A percentile compares a stretch with the other conserved stretches of the same genome.
phyloP scores from a whole-genome alignment of 225 moss, liverwort and hornwort species.

The Bryum argenteum region DNA sequence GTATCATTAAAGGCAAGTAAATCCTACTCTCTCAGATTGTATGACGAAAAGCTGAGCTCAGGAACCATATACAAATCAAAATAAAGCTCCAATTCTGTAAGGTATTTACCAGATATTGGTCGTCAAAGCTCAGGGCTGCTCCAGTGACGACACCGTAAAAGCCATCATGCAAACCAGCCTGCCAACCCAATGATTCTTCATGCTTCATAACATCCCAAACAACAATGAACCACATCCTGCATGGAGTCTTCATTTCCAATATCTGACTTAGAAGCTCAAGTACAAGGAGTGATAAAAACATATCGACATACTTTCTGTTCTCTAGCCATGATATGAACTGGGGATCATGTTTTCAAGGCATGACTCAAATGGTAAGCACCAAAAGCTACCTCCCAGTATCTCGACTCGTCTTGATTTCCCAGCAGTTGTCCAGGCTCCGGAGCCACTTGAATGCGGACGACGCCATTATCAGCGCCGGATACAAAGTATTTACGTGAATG shows the following conservation, averaged over 20 bases:
- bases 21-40: background rate
- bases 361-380: slow-evolving; percentile 8
- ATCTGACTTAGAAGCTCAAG: background rate
- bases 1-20: too few species aligned
- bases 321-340: background rate
- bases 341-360: background rate
- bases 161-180: slow-evolving; percentile 89
- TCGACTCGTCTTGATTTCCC: slow-evolving; percentile 64
- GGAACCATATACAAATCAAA: slow-evolving; percentile 1
- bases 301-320: background rate
- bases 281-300: background rate
- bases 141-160: slow-evolving; percentile 93
- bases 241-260: slow-evolving; percentile 6
- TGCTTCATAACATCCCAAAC: slow-evolving; percentile 1
- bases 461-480: slow-evolving; percentile 89
- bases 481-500: slow-evolving; percentile 71
- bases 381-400: slow-evolving; percentile 80
- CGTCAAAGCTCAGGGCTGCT: slow-evolving; percentile 81
- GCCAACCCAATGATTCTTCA: slow-evolving; percentile 27
- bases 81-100: background rate
- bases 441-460: slow-evolving; percentile 81
- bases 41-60: slow-evolving; percentile 11
- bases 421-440: slow-evolving; percentile 71
- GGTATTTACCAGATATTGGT: slow-evolving; percentile 69
- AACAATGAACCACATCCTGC: slow-evolving; percentile 1